Evolutionary conservation across 495 filamentous ascomycete species (phyloP), one percentile per base, ranked within the genome.

Genomic region (Trichoderma orchidacearum): DNA sequence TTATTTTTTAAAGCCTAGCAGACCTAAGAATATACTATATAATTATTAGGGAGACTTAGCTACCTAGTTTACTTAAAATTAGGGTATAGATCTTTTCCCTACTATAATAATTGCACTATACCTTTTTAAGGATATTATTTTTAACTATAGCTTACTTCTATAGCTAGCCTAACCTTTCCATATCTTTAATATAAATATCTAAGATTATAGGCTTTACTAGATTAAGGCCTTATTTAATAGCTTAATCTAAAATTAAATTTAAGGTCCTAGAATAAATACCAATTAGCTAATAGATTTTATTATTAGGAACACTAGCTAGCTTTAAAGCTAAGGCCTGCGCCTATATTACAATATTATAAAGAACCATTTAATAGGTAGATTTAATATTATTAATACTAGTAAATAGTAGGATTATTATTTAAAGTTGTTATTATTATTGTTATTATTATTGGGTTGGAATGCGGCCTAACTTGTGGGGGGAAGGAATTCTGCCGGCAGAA

Each of bases 1-100:
- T 64, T 17, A 50, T 56, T 53, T 64, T 62, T 8, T 13, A 30
- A 31, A 59, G 53, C 1, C 57, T 51, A 18, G 54, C 51, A 28
- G 54, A 55, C 1, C 54, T 4, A 27, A 53, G 27, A n/a, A 53
- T 25, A n/a, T n/a, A 8, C 29, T 9, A 31, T 11, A 53, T 18
- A 18, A n/a, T 30, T 8, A 30, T 53, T 28, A n/a, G n/a, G 15
- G 30, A 53, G 8, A 53, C 30, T 8, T 3, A 9, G 29, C 25
- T 8, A 13, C 41, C 18, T 6, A 8, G 6, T 6, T 7, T 11
- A 21, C 41, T 50, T 50, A 50, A 50, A n/a, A 50, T 50, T 50
- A 50, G 41, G n/a, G n/a, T 17, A 31, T 17, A 53, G 2, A 7
- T 53, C 30, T 53, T 53, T 17, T 53, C 51, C 15, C 51, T 28